These are phyloP conservation scores for Calonectria fujianensis DNA, from an alignment of 2,329 filamentous ascomycete genomes.

Conservation along the genomic window DNA sequence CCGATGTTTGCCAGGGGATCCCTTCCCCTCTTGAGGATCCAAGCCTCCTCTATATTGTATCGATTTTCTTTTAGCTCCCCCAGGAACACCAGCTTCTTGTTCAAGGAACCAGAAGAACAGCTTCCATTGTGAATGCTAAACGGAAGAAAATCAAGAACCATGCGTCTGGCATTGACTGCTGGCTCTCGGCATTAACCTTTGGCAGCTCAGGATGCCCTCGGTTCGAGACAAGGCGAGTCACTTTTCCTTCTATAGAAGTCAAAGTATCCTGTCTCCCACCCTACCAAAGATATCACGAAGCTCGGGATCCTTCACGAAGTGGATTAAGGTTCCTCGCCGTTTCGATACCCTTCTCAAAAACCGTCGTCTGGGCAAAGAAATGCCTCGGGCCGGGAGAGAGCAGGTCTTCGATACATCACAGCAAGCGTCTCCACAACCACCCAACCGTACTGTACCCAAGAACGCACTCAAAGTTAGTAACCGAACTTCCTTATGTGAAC, in stretches of 20 bases:
- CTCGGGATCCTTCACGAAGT: constrained; percentile 36
- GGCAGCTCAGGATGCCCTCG: constrained; percentile 54
- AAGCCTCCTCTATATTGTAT: constrained; percentile 12
- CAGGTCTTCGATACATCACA: constrained; percentile 49
- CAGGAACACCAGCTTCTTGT: neutral
- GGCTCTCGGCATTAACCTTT: constrained; percentile 51
- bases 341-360: constrained; percentile 42
- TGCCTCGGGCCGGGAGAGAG: constrained; percentile 53
- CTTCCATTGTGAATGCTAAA: constrained; percentile 21
- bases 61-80: neutral
- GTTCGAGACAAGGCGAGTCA: constrained; percentile 54
- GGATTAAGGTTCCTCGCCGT: constrained; percentile 40
- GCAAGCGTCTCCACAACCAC: constrained; percentile 47
- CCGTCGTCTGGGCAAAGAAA: constrained; percentile 52
- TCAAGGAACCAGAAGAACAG: neutral
- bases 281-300: constrained; percentile 34
- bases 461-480: constrained; percentile 37
- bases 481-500: neutral
- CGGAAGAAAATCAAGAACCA: neutral
- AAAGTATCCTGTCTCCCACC: constrained; percentile 29
- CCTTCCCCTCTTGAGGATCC: constrained; percentile 24
- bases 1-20: neutral
- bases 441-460: constrained; percentile 35
- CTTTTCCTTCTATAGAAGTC: constrained; percentile 48
- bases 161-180: constrained; percentile 41